Evolutionary conservation across 164 flowering plant genomes (phyloP), one percentile per base, ranked within the genome.

Genomic region (Chimonanthus praecox): DNA sequence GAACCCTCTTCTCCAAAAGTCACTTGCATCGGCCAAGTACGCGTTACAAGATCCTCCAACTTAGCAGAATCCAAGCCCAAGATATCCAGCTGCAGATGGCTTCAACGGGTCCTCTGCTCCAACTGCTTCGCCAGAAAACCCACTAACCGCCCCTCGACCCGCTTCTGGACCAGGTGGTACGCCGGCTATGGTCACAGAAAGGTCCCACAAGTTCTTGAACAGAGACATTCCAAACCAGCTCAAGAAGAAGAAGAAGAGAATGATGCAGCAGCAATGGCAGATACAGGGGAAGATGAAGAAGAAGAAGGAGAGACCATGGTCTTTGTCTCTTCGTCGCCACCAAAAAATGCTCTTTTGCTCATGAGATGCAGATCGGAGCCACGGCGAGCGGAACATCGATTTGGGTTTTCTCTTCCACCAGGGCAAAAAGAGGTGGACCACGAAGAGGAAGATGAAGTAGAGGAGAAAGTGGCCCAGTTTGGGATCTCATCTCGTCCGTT

Each of bases 281-380:
- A 33, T 0, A 33, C 49, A 67, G 13, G 18, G 16, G 18, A 15
- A 68, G 70, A 2, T 18, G 60, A 63, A 44, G 47, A 51, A 51
- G 58, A 51, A 44, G 13, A 4, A 8, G 58, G 16, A 33, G 44
- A 20, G 49, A 3, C 69, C n/a, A 54, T 8, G 63, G 47, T 58
- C 15, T 69, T 43, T 8, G 74, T 33, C 33, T 33, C 33, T 33
- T 21, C 68, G 9, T n/a, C 88, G 0, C 97, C 98, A 4, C 98
- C 98, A 0, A 92, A 85, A 80, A 94, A 94, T 78, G 98, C 98
- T 47, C 79, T 94, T 66, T 75, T 91, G 77, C 72, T 94, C 77
- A 94, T 92, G 98, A 85, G 94, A 76, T 88, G 95, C 48, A 85
- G 97, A 88, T 94, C 97, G 78, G 97, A 89, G 75, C 97, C 98